phyloP scores from a whole-genome alignment of 345 rosid species.

The Euclidium syriacum region DNA sequence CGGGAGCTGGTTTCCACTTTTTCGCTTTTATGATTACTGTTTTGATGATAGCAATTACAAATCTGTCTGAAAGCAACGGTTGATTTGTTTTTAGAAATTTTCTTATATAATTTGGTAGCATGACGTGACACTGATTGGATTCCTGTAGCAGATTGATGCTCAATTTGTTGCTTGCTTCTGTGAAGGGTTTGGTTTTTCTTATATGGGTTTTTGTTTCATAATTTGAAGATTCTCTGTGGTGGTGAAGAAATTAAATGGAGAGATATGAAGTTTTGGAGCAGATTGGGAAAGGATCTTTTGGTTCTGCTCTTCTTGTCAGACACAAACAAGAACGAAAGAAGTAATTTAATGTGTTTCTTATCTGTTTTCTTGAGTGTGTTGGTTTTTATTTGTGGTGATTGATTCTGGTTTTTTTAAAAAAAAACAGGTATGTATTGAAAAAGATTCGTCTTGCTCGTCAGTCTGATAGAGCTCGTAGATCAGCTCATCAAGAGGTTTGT shows the following conservation, averaged over 20 bases:
- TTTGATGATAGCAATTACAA: conserved; percentile 25
- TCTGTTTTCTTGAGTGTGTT: neutral
- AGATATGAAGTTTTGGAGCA: conserved; percentile 87
- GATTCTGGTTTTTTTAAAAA: conserved; percentile 2
- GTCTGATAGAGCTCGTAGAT: conserved; percentile 86
- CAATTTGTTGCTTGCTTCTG: neutral
- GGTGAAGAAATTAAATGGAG: conserved; percentile 47
- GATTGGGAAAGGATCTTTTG: conserved; percentile 95
- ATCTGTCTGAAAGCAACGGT: conserved; percentile 29
- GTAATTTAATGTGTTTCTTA: conserved; percentile 8
- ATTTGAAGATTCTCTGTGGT: conserved; percentile 1
- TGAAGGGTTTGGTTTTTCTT: neutral
- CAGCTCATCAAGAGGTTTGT: conserved; percentile 92
- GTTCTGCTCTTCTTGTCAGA: conserved; percentile 95
- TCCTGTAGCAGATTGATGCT: conserved; percentile 8
- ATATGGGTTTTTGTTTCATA: neutral
- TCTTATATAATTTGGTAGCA: conserved; percentile 9
- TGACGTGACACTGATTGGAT: conserved; percentile 27
- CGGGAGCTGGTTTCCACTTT: conserved; percentile 5
- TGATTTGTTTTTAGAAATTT: neutral
- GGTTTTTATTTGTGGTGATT: neutral
- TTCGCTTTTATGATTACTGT: conserved; percentile 20
- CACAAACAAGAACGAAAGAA: conserved; percentile 92
- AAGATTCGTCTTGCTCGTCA: conserved; percentile 96
- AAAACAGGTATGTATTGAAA: conserved; percentile 85